These are phyloP conservation scores for Fusarium aywerte DNA, from an alignment of 2,329 filamentous ascomycete species.

Conservation along the genomic window DNA sequence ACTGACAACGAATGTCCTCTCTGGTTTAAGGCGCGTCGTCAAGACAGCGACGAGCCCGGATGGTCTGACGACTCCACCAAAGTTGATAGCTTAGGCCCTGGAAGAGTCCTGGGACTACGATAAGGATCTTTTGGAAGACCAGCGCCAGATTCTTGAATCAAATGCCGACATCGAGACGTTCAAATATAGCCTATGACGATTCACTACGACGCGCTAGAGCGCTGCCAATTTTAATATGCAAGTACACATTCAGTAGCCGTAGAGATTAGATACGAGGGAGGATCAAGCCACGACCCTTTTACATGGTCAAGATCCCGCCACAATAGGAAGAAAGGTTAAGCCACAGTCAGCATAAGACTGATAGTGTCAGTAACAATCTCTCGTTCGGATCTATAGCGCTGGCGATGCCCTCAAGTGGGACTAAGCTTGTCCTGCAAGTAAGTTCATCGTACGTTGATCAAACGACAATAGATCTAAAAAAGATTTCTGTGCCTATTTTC, in stretches of 20 bases:
- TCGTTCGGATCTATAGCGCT: accelerated
- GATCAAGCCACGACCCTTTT: background rate
- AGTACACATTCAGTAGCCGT: background rate
- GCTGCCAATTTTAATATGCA: background rate
- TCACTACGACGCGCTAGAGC: background rate
- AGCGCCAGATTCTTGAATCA: background rate
- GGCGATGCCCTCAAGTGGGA: no score
- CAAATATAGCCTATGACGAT: background rate
- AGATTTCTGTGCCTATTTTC: accelerated
- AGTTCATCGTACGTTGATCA: accelerated
- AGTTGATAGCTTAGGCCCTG: background rate
- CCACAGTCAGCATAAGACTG: accelerated
- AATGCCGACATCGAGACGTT: background rate
- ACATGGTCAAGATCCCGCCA: background rate
- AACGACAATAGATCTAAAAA: no score
- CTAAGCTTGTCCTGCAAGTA: no score
- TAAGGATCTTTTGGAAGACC: background rate
- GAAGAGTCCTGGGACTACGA: background rate
- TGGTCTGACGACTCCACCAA: no score
- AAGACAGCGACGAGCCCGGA: background rate
- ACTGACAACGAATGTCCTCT: background rate
- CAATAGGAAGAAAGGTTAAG: background rate
- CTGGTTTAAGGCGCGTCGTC: background rate
- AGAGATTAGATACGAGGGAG: background rate
- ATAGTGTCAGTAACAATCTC: background rate